Conservation (phyloP, 768 basidiomycete genomes). For the Kwoniella botswanensis region DNA sequence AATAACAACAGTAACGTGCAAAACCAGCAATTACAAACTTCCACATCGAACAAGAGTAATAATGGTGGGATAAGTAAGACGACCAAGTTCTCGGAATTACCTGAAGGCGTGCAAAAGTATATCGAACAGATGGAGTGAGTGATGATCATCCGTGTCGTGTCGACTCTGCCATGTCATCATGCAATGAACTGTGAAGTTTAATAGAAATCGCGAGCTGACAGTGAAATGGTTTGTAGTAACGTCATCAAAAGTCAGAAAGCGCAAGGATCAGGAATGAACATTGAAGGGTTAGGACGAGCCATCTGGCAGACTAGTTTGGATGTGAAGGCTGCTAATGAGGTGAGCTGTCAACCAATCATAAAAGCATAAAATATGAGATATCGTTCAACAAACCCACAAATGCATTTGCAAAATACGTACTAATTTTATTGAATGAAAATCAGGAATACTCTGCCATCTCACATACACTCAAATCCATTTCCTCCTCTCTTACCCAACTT, state of each 20-base stretch:
- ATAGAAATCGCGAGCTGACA: not conserved
- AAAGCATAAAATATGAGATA: too few relatives aligned
- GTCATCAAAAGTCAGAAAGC: slow-evolving; percentile 48
- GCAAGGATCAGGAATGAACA: slow-evolving; percentile 34
- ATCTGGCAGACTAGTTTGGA: slow-evolving; percentile 46
- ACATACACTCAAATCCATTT: slow-evolving; percentile 35
- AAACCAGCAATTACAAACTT: slow-evolving; percentile 20
- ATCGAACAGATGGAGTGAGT: slow-evolving; percentile 53
- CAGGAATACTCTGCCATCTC: slow-evolving; percentile 44
- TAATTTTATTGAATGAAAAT: too few relatives aligned
- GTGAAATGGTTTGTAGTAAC: slow-evolving; percentile 7
- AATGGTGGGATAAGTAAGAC: slow-evolving; percentile 37
- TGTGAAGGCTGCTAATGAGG: slow-evolving; percentile 45
- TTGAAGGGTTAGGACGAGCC: slow-evolving; percentile 42
- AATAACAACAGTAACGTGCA: not conserved
- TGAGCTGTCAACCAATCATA: not conserved
- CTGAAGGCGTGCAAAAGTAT: slow-evolving; percentile 39
- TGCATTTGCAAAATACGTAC: too few relatives aligned
- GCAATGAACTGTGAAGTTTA: too few relatives aligned
- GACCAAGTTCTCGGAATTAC: slow-evolving; percentile 48
- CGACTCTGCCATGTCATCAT: not conserved
- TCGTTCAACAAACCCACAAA: too few relatives aligned
- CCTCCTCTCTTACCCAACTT: slow-evolving; percentile 29
- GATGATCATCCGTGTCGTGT: not conserved
- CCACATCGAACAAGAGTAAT: slow-evolving; percentile 12